Evolutionary conservation across 2,329 filamentous ascomycete species (phyloP).

Genomic region (Claviceps africana): DNA sequence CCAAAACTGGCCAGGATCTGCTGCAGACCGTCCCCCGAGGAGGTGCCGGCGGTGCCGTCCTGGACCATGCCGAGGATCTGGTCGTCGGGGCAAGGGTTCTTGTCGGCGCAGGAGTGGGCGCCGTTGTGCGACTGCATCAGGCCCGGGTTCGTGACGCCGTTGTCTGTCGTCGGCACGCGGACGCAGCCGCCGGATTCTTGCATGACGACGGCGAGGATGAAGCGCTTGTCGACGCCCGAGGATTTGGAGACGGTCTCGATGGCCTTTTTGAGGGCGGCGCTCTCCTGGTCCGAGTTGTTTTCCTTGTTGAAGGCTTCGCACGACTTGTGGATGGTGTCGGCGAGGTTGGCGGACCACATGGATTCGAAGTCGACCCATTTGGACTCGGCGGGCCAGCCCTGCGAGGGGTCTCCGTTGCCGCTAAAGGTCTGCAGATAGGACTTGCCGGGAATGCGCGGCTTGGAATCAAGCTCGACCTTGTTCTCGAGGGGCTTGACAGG

Average conservation of each 20-base stretch:
- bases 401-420: neutral
- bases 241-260: constrained; percentile 19
- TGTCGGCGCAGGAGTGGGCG: constrained; percentile 17
- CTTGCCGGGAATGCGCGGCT: neutral
- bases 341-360: constrained; percentile 13
- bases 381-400: constrained; percentile 17
- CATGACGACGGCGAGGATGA: constrained; percentile 29
- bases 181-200: constrained; percentile 32
- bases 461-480: neutral
- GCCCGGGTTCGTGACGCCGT: constrained; percentile 28
- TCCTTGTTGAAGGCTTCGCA: constrained; percentile 5
- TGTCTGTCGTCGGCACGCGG: constrained; percentile 23
- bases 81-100: constrained; percentile 15
- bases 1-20: constrained; percentile 17
- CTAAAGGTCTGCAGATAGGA: neutral
- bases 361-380: constrained; percentile 17
- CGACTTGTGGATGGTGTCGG: constrained; percentile 1
- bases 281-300: constrained; percentile 11
- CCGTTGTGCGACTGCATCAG: constrained; percentile 27
- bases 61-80: constrained; percentile 18
- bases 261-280: constrained; percentile 15
- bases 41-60: constrained; percentile 29
- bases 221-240: constrained; percentile 22
- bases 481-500: neutral
- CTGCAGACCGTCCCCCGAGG: constrained; percentile 25